These are phyloP conservation scores for Suillus plorans DNA, from an alignment of 768 basidiomycete species.

Conservation along the genomic window DNA sequence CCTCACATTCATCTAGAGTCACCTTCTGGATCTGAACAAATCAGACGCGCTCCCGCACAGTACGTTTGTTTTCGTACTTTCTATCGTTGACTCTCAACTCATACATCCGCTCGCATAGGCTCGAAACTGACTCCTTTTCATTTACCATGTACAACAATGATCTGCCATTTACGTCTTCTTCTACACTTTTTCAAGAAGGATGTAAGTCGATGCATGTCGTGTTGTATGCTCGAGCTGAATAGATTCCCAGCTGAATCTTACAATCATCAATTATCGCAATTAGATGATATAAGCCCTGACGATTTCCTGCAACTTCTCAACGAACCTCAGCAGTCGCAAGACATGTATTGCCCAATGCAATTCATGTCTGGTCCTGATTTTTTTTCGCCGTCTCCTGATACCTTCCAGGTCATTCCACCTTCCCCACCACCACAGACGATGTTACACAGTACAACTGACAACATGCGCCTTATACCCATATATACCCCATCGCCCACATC, in stretches of 20 bases:
- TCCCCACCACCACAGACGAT: background rate
- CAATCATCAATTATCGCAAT: background rate
- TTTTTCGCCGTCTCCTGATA: background rate
- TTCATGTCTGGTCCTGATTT: conserved; percentile 12
- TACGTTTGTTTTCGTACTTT: background rate
- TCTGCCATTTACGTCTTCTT: background rate
- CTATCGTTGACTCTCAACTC: background rate
- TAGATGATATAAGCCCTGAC: background rate
- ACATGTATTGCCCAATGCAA: background rate
- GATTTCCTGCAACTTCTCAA: background rate
- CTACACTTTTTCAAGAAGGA: background rate
- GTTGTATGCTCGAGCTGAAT: background rate
- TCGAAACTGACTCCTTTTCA: background rate
- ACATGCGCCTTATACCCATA: background rate
- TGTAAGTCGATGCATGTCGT: background rate
- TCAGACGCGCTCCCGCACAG: background rate
- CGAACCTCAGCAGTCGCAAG: background rate
- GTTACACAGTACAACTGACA: background rate
- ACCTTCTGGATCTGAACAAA: background rate
- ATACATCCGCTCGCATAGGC: background rate
- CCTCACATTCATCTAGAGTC: background rate
- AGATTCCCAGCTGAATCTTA: background rate
- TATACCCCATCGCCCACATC: conserved; percentile 24
- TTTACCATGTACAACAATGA: background rate
- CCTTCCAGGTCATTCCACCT: conserved; percentile 8